These are phyloP conservation scores for Daedaleopsis nitida DNA, from an alignment of 768 basidiomycete species.

Conservation along the genomic window DNA sequence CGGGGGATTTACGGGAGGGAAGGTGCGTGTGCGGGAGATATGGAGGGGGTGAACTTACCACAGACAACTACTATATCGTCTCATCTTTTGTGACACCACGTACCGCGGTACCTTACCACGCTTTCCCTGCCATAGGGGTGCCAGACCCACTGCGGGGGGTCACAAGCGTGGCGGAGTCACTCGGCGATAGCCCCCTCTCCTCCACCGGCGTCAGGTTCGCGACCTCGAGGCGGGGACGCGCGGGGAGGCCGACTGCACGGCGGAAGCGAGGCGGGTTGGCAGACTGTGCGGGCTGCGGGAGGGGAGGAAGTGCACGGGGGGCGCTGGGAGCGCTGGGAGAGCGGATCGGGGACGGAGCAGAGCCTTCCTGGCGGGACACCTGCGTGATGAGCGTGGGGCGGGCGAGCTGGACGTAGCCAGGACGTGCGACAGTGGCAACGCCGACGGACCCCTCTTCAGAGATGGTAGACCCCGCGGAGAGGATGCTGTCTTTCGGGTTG, in stretches of 20 bases:
- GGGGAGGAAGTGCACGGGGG: neutral
- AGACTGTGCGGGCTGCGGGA: constrained; percentile 3
- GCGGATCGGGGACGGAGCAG: neutral
- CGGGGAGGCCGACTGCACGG: constrained; percentile 29
- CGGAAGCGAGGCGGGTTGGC: constrained; percentile 17
- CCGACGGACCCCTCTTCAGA: constrained; percentile 9
- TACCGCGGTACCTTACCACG: neutral
- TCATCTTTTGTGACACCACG: neutral
- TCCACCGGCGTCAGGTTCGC: constrained; percentile 14
- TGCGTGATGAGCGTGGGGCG: constrained; percentile 16
- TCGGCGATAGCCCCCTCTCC: constrained; percentile 14
- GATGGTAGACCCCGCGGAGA: constrained; percentile 6
- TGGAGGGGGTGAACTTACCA: neutral
- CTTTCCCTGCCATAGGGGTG: constrained; percentile 12
- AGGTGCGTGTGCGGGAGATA: neutral
- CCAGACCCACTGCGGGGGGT: constrained; percentile 16
- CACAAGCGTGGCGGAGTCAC: constrained; percentile 15
- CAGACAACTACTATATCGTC: neutral
- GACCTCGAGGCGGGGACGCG: constrained; percentile 25
- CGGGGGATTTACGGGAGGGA: neutral
- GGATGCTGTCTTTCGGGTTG: constrained; percentile 19
- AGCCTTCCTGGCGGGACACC: neutral
- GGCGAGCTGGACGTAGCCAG: constrained; percentile 3
- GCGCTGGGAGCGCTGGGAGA: constrained; percentile 1
- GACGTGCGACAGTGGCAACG: constrained; percentile 3